Percentiles rank a stretch among this genome's conserved stretches.
Evolutionary conservation across 345 rosid species (phyloP).

Genomic region (Camelina laxa): DNA sequence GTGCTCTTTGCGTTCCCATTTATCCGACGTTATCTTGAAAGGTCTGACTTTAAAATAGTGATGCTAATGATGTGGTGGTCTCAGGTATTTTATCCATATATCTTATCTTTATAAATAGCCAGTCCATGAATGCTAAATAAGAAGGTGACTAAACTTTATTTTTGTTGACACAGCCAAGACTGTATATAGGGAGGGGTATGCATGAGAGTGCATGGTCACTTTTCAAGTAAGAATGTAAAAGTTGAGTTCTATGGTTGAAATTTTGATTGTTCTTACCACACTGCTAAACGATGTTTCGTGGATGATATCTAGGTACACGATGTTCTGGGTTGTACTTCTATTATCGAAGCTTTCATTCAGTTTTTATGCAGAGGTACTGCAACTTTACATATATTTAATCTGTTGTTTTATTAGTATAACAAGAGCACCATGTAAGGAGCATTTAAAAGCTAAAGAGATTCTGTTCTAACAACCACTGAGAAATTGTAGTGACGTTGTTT

Average conservation of each 20-base stretch:
- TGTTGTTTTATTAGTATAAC: constrained; percentile 2
- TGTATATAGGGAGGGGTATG: constrained; percentile 68
- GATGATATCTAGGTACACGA: constrained; percentile 56
- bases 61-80: constrained; percentile 74
- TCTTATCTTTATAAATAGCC: constrained; percentile 4
- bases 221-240: constrained; percentile 53
- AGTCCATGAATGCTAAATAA: constrained; percentile 21
- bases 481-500: constrained; percentile 1
- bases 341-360: constrained; percentile 64
- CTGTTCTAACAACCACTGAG: constrained; percentile 1
- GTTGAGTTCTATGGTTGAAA: constrained; percentile 23
- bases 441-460: neutral
- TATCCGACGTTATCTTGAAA: constrained; percentile 59
- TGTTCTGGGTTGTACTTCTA: constrained; percentile 63
- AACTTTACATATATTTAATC: neutral
- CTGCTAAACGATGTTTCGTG: neutral
- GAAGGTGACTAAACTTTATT: constrained; percentile 23
- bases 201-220: constrained; percentile 62
- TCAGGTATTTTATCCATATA: constrained; percentile 49
- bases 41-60: constrained; percentile 53
- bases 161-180: constrained; percentile 53
- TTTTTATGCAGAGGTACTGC: constrained; percentile 59
- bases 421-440: neutral
- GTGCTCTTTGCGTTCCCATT: constrained; percentile 55
- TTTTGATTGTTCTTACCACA: constrained; percentile 14